phyloP scores from a whole-genome alignment of 2,329 filamentous ascomycete species.

The Sphaerostilbella broomeana region DNA sequence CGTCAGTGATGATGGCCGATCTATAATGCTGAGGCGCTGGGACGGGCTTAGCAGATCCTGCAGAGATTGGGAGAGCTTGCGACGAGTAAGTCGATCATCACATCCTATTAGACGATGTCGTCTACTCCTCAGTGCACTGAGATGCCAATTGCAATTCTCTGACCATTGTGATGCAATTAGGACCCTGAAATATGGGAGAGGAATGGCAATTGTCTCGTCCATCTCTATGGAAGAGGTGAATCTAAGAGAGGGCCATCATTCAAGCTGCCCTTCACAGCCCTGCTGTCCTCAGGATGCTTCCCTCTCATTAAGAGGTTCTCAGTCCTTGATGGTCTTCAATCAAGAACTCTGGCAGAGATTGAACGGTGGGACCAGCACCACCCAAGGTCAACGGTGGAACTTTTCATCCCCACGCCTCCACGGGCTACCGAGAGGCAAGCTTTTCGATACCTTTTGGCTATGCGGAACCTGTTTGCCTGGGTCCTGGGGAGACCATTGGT shows the following conservation, averaged over 20 bases:
- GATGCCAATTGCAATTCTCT: not conserved
- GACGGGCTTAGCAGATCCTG: conserved; percentile 41
- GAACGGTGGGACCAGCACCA: conserved; percentile 27
- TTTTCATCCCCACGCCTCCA: conserved; percentile 63
- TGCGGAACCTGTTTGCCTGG: conserved; percentile 71
- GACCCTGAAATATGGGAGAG: conserved; percentile 65
- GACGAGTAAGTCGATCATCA: conserved; percentile 35
- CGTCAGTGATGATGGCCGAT: conserved; percentile 20
- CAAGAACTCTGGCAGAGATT: conserved; percentile 24
- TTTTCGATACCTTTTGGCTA: conserved; percentile 59
- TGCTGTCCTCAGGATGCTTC: conserved; percentile 53
- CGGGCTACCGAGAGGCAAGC: conserved; percentile 46
- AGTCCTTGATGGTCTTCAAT: conserved; percentile 23
- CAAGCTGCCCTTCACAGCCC: conserved; percentile 51
- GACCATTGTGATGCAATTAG: conserved; percentile 33
- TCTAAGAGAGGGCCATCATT: conserved; percentile 63
- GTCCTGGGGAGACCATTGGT: conserved; percentile 59
- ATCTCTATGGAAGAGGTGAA: conserved; percentile 60
- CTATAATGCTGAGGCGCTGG: conserved; percentile 38
- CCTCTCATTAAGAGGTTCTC: conserved; percentile 52
- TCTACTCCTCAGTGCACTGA: not conserved
- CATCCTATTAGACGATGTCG: not conserved
- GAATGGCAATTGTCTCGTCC: conserved; percentile 61
- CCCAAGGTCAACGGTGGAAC: conserved; percentile 39
- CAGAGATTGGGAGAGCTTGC: conserved; percentile 40